phyloP scores from a whole-genome alignment of 495 filamentous ascomycete genomes.

The Peziza echinospora region DNA sequence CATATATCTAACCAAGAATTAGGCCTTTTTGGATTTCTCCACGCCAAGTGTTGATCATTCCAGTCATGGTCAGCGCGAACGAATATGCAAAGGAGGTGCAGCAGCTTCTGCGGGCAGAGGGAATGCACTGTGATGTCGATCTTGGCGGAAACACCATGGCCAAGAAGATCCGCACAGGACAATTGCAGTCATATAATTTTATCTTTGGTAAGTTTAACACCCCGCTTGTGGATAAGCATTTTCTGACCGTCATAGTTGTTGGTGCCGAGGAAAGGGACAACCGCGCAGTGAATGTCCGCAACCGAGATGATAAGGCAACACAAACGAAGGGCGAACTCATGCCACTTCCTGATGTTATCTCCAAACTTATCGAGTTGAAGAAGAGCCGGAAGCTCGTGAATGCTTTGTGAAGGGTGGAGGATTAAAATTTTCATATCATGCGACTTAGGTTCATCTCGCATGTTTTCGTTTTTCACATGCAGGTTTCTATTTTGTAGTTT shows the following conservation, averaged over 20 bases:
- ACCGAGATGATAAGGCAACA: slow-evolving; percentile 64
- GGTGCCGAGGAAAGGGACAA: slow-evolving; percentile 60
- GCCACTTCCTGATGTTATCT: slow-evolving; percentile 51
- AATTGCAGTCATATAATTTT: slow-evolving; percentile 79
- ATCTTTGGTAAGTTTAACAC: slow-evolving; percentile 41
- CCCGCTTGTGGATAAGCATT: background rate
- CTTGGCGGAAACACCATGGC: slow-evolving; percentile 77
- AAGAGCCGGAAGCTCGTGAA: background rate
- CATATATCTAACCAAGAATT: too few relatives aligned
- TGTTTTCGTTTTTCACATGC: too few relatives aligned
- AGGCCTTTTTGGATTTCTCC: slow-evolving; percentile 84
- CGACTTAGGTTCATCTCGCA: too few relatives aligned
- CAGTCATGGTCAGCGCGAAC: slow-evolving; percentile 64
- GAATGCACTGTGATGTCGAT: slow-evolving; percentile 69
- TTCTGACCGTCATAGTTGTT: too few relatives aligned
- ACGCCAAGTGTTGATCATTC: slow-evolving; percentile 75
- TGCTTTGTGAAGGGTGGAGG: too few relatives aligned
- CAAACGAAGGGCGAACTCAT: slow-evolving; percentile 56
- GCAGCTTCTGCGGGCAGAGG: slow-evolving; percentile 27
- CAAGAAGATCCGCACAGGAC: slow-evolving; percentile 84
- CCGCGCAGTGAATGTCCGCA: slow-evolving; percentile 68
- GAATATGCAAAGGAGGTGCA: slow-evolving; percentile 78
- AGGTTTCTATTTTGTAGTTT: too few relatives aligned
- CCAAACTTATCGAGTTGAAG: slow-evolving; percentile 46
- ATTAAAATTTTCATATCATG: too few relatives aligned